Evolutionary conservation across 108 stramenopile species (phyloP), one percentile per base, ranked within the genome.

Genomic region (Schizochytrium sp.): DNA sequence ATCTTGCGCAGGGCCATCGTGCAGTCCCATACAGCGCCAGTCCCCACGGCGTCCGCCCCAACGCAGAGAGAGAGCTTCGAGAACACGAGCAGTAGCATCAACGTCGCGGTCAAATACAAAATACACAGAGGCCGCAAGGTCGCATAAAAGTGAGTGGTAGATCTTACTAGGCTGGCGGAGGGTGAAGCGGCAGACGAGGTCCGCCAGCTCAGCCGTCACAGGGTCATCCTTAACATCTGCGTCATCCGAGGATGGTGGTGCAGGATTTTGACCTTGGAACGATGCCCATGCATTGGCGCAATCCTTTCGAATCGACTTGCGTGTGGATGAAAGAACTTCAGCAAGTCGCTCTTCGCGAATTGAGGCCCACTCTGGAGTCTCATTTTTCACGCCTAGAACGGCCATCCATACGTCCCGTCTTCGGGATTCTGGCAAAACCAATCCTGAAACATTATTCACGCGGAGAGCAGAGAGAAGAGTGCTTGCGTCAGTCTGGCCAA

Each of bases 261-360:
- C 19, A 7, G 64, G 42, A 38, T 69, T 8, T 15, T 12, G 8
- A 44, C 45, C 45, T 5, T 55, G 5, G 13, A 83, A n/a, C 45
- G 76, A 47, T n/a, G 47, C 76, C 76, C 76, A 83, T 10, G 47
- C 76, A 0, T 38, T 7, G 12, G 8, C 76, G 28, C 76, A 83
- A 53, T 83, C 76, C 5, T 40, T 17, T n/a, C 76, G 47, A 55
- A 83, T 83, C 76, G 76, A 83, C 28, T 83, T 83, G 1, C 76
- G 76, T 53, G 53, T 55, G 17, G 76, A 83, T 7, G 76, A 55
- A 13, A 83, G 53, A 83, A 83, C 53, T 40, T 83, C 76, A 53
- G 47, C 28, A 53, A 83, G 76, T 13, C 76, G 76, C 13, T 83
- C 76, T 1, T 83, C 53, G 8, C 50, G 45, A 13, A 83, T 53